Conservation (phyloP, 208 protist genomes). For the Sergeia podlipaevii region DNA sequence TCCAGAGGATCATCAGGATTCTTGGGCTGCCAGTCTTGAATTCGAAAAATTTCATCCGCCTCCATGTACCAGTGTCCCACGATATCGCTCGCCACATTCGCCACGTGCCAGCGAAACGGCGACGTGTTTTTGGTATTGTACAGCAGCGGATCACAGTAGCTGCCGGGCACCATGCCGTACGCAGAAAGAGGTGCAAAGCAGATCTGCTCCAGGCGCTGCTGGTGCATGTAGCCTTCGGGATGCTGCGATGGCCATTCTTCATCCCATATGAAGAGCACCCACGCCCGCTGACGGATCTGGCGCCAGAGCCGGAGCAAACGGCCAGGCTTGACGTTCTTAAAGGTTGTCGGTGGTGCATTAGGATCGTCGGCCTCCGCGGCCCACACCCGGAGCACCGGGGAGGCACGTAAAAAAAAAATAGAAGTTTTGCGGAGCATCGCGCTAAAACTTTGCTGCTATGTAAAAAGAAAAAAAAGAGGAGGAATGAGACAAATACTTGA, state of each 20-base stretch:
- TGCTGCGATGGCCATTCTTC: slow-evolving; percentile 79
- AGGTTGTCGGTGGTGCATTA: slow-evolving; percentile 81
- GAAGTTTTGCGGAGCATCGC: slow-evolving; percentile 37
- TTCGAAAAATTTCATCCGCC: slow-evolving; percentile 80
- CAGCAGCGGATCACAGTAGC: slow-evolving; percentile 87
- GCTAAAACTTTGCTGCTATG: neutral
- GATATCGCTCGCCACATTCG: slow-evolving; percentile 77
- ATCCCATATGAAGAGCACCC: slow-evolving; percentile 83
- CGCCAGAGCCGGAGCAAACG: slow-evolving; percentile 77
- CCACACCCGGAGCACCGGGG: slow-evolving; percentile 74
- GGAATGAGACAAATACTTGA: slow-evolving; percentile 1
- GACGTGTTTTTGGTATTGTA: slow-evolving; percentile 92
- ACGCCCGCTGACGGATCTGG: slow-evolving; percentile 82
- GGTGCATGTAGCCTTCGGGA: slow-evolving; percentile 80
- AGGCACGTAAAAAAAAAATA: slow-evolving; percentile 31
- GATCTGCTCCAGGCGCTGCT: slow-evolving; percentile 86
- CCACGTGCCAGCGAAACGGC: slow-evolving; percentile 86
- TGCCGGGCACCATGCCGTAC: slow-evolving; percentile 88
- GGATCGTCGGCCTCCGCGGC: slow-evolving; percentile 81
- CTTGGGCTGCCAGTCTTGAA: slow-evolving; percentile 90
- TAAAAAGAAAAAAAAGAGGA: neutral
- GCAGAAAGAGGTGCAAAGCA: slow-evolving; percentile 85
- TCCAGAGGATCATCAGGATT: slow-evolving; percentile 85
- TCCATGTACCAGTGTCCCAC: slow-evolving; percentile 92
- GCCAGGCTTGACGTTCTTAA: slow-evolving; percentile 88